Conservation (phyloP, 164 flowering plant species). For the Macadamia integrifolia region DNA sequence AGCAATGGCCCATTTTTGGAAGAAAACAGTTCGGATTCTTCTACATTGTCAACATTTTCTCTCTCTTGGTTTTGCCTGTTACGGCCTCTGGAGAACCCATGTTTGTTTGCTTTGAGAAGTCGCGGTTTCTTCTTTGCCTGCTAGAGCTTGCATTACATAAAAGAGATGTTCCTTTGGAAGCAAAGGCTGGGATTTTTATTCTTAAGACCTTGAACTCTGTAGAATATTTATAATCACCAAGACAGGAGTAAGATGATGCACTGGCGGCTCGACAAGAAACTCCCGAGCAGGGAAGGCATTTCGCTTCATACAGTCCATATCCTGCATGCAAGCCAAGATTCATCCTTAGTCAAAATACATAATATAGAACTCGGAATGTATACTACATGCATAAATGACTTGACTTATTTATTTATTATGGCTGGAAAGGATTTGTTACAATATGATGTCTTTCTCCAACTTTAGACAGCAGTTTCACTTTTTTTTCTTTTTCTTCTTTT, state of each 20-base stretch:
- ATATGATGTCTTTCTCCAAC: no score
- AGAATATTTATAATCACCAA: conserved; percentile 14
- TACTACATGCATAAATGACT: no score
- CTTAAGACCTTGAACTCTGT: conserved; percentile 27
- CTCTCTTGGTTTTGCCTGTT: conserved; percentile 57
- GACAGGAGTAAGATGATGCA: conserved; percentile 30
- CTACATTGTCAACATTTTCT: conserved; percentile 42
- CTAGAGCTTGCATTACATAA: conserved; percentile 53
- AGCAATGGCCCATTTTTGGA: conserved; percentile 65
- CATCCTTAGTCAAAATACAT: background rate
- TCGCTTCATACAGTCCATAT: conserved; percentile 43
- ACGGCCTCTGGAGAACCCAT: conserved; percentile 45
- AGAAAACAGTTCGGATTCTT: conserved; percentile 55
- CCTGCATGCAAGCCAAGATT: conserved; percentile 33
- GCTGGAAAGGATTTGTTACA: no score
- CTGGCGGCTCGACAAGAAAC: conserved; percentile 44
- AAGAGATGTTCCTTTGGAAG: conserved; percentile 27
- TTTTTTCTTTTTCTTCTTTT: no score
- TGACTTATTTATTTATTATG: no score
- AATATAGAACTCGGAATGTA: no score
- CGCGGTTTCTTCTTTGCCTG: conserved; percentile 62
- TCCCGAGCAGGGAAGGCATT: conserved; percentile 51
- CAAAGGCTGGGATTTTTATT: conserved; percentile 14
- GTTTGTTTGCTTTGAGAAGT: conserved; percentile 65
- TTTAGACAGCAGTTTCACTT: no score